Base-by-base conservation (phyloP, 2,329 filamentous ascomycete genomes). In the Aspergillus floridensis region DNA sequence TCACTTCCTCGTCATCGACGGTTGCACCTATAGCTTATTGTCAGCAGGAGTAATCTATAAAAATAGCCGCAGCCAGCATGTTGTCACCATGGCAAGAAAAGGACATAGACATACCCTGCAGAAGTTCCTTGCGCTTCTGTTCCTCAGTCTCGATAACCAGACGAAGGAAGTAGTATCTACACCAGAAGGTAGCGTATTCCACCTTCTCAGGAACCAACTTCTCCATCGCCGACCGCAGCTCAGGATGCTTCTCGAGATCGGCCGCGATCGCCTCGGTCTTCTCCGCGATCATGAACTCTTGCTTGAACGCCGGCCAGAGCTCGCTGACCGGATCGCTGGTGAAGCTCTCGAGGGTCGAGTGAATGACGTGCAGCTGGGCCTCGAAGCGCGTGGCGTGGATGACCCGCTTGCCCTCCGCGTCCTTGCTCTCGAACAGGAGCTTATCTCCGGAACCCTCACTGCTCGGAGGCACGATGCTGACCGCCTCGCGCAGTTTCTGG, bases 351-450 rank as follows among this genome's bases (percentile, higher is more conserved):
- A 88, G 76, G 21, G 87, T 90, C 4, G 91, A 93, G 75, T 99
- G 95, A 60, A 99, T 93, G 35, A 96, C 92, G 72, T 99, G 93
- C 62, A 99, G 81, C 76, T 98, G 95, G 0, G 95, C 95, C 71
- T 99, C 95, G 72, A 97, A 93, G 62, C 95, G 85, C 54, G 92
- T 96, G 1, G 92, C 91, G 74, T 99, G 95, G 64, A 98, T 96
- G 16, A 98, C 92, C 57, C 95, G 85, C 81, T 95, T 97, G 26
- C 93, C 93, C 53, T 85, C 83, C 5, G 90, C 87, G 75, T 97
- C 93, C 74, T 93, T 96, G 72, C 91, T 96, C 79, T 98, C 95
- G 69, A 98, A 99, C 4, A 97, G 81, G 32, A 96, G 86, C 52
- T 88, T 81, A 66, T 74, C 81, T 4, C 38, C 38, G n/a, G 61